A percentile compares a stretch with the other conserved stretches of the same genome.
Evolutionary conservation across 306 rosid genomes (phyloP).

Genomic region (Cicer chorassanicum): DNA sequence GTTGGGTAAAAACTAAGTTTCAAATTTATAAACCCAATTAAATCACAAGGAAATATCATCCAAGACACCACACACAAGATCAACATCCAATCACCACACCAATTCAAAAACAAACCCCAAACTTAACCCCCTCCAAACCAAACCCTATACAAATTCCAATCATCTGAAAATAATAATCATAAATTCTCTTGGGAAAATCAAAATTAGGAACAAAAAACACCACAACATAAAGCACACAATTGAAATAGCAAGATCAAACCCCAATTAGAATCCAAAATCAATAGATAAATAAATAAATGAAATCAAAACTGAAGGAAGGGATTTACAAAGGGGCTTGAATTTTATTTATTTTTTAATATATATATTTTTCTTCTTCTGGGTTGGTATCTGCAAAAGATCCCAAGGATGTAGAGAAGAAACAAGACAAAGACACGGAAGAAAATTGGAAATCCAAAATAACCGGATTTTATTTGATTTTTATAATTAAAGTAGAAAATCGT

Average conservation of each 20-base stretch:
- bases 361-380: conserved; percentile 27
- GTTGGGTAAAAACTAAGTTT: background rate
- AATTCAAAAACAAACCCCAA: conserved; percentile 46
- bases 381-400: conserved; percentile 49
- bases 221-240: background rate
- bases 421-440: conserved; percentile 8
- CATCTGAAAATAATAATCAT: background rate
- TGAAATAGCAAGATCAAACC: conserved; percentile 34
- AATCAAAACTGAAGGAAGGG: conserved; percentile 42
- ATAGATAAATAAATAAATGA: conserved; percentile 10
- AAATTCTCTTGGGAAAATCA: background rate
- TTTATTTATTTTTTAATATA: background rate
- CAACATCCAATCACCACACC: conserved; percentile 43
- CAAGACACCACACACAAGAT: conserved; percentile 38
- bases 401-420: conserved; percentile 39
- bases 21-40: conserved; percentile 21
- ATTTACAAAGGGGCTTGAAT: conserved; percentile 50
- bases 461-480: background rate
- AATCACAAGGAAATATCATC: conserved; percentile 24
- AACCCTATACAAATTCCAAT: conserved; percentile 25
- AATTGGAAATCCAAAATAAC: background rate
- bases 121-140: conserved; percentile 46
- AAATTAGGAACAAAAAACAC: background rate
- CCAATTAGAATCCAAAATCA: conserved; percentile 38
- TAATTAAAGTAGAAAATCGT: conserved; percentile 13